phyloP scores from a whole-genome alignment of 164 flowering plant species.

The Stephania japonica region DNA sequence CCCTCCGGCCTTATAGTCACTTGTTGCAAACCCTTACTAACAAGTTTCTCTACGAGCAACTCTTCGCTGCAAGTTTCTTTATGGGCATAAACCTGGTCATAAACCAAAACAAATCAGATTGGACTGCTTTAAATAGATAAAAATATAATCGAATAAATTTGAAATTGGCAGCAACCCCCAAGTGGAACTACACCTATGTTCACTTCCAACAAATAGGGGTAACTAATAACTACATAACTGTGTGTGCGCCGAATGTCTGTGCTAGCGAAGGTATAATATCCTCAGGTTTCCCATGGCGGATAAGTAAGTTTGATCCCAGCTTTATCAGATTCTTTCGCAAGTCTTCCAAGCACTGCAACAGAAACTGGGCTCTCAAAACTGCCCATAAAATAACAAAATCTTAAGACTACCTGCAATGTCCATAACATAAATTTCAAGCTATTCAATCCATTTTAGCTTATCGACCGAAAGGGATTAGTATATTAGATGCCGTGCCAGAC shows the following conservation, averaged over 20 bases:
- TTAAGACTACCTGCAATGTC: not conserved
- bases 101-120: not conserved
- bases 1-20: constrained; percentile 20
- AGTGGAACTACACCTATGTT: not conserved
- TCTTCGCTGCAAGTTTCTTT: constrained; percentile 97
- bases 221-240: constrained; percentile 38
- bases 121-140: not conserved
- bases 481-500: too few species aligned
- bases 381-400: constrained; percentile 22
- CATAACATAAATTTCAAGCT: not conserved
- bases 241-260: constrained; percentile 62
- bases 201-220: not conserved
- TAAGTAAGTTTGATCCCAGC: constrained; percentile 65
- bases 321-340: constrained; percentile 71
- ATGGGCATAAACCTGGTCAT: constrained; percentile 78
- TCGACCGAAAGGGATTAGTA: too few species aligned
- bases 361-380: constrained; percentile 78
- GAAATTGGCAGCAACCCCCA: not conserved
- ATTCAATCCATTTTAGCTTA: not conserved
- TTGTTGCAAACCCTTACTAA: constrained; percentile 32
- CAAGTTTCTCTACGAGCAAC: constrained; percentile 52
- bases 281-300: constrained; percentile 81
- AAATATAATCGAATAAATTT: not conserved
- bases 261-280: constrained; percentile 69
- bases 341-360: constrained; percentile 69